Evolutionary conservation across 371 early-diverging fungal species (phyloP), one percentile per base, ranked within the genome.

Genomic region (Apophysomyces variabilis): DNA sequence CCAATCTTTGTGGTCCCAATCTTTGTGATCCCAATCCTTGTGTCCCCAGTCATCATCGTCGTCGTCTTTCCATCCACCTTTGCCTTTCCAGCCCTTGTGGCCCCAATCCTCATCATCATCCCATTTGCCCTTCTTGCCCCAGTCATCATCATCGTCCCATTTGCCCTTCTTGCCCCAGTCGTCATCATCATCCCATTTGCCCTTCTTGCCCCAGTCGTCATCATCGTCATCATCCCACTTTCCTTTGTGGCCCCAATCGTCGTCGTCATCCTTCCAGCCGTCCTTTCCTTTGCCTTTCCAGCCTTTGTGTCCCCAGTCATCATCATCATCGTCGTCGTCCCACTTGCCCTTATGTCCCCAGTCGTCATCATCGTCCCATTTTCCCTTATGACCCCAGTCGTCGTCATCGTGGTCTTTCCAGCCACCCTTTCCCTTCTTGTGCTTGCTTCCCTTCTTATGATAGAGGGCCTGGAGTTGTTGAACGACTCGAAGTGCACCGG

Each of bases 401-500:
- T 62, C 35, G 26, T 36, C 61, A 46, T 66, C 61, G 35, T 57
- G 61, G n/a, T 60, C 37, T 14, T 54, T 41, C 47, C 47, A 47
- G 46, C 58, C 62, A 18, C 59, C 67, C 47, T 62, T 44, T 41
- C 59, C 67, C 58, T 62, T 47, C 47, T n/a, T 47, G 47, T 16
- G 11, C 47, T 47, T 47, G 13, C 47, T 16, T n/a, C 47, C 47
- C 65, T 73, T 74, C 65, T 75, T 78, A 60, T 78, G 71, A 57
- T 71, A 71, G 12, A 76, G 70, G 12, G 73, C 54, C 37, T 79
- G 68, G 45, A 69, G 26, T 39, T 71, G 67, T 50, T 71, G 68
- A 12, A 75, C 73, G 57, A 78, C 61, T 35, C 78, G 73, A 46
- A 74, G 21, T 44, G 75, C 78, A 57, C 75, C 78, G 43, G 69